These are phyloP conservation scores for Arachnomyces sp. DNA, from an alignment of 2,329 filamentous ascomycete genomes.

Conservation along the genomic window DNA sequence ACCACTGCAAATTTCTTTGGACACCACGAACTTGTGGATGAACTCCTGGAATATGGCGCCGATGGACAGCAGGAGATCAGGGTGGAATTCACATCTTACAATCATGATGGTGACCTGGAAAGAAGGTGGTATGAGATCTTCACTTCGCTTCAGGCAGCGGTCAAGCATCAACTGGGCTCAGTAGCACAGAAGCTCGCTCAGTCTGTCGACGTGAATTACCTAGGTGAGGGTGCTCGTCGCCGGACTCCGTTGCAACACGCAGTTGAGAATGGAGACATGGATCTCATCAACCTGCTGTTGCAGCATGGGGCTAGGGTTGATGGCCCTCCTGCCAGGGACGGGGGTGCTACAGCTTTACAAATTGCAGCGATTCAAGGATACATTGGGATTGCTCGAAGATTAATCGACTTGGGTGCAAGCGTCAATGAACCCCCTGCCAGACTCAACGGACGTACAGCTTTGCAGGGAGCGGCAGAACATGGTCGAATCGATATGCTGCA, in stretches of 20 bases:
- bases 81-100: not conserved
- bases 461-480: constrained; percentile 22
- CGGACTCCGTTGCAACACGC: not conserved
- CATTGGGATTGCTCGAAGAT: constrained; percentile 13
- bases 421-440: constrained; percentile 14
- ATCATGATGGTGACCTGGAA: constrained; percentile 1
- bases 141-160: not conserved
- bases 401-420: constrained; percentile 17
- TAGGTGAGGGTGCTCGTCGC: not conserved
- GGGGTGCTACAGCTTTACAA: constrained; percentile 22
- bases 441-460: constrained; percentile 18
- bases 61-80: constrained; percentile 3
- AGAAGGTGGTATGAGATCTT: not conserved
- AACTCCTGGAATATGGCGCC: constrained; percentile 4
- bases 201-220: constrained; percentile 1
- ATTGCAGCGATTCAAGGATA: constrained; percentile 20
- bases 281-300: constrained; percentile 2
- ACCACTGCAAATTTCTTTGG: constrained; percentile 1
- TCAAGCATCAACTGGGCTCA: not conserved
- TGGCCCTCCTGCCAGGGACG: not conserved
- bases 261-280: constrained; percentile 2
- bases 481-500: constrained; percentile 23
- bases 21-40: constrained; percentile 1
- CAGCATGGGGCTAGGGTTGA: constrained; percentile 10
- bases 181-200: not conserved